Evolutionary conservation across 495 filamentous ascomycete genomes (phyloP).

Genomic region (Xylaria longipes): DNA sequence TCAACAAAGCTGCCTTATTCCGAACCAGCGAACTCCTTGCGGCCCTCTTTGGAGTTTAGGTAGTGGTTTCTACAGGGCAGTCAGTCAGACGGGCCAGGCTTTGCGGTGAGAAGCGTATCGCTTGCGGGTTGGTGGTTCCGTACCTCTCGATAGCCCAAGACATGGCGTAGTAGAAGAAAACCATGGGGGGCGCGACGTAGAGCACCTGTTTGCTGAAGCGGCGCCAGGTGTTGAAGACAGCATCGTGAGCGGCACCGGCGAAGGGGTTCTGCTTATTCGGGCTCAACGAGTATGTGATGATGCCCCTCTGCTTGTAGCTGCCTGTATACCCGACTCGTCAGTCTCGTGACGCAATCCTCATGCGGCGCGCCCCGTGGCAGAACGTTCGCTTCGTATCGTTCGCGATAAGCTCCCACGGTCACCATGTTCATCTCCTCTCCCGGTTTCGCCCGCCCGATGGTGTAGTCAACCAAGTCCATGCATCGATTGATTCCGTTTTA

Average conservation of each 20-base stretch:
- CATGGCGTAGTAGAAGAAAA: constrained; percentile 77
- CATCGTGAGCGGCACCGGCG: constrained; percentile 61
- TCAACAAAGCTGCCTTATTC: constrained; percentile 43
- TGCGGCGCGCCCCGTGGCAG: constrained; percentile 14
- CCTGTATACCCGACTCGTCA: constrained; percentile 42
- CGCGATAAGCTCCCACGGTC: background rate
- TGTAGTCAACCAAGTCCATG: background rate
- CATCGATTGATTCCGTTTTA: constrained; percentile 8
- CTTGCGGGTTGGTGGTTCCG: constrained; percentile 41
- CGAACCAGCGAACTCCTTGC: constrained; percentile 59
- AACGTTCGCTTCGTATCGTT: background rate
- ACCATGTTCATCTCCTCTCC: background rate
- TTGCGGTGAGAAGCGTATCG: background rate
- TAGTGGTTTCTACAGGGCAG: constrained; percentile 76
- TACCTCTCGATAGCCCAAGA: constrained; percentile 88
- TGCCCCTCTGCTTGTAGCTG: constrained; percentile 61
- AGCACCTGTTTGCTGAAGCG: constrained; percentile 71
- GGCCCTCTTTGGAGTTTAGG: constrained; percentile 89
- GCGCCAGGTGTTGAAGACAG: constrained; percentile 69
- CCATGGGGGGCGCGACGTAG: constrained; percentile 80
- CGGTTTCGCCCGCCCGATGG: background rate
- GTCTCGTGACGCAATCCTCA: constrained; percentile 41
- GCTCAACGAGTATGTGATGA: constrained; percentile 58
- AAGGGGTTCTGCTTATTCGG: constrained; percentile 63
- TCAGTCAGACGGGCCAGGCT: constrained; percentile 30